A percentile compares a stretch with the other conserved stretches of the same genome.
These are phyloP conservation scores for Endogone sp. DNA, from an alignment of 192 early-diverging fungal genomes.

Conservation along the genomic window DNA sequence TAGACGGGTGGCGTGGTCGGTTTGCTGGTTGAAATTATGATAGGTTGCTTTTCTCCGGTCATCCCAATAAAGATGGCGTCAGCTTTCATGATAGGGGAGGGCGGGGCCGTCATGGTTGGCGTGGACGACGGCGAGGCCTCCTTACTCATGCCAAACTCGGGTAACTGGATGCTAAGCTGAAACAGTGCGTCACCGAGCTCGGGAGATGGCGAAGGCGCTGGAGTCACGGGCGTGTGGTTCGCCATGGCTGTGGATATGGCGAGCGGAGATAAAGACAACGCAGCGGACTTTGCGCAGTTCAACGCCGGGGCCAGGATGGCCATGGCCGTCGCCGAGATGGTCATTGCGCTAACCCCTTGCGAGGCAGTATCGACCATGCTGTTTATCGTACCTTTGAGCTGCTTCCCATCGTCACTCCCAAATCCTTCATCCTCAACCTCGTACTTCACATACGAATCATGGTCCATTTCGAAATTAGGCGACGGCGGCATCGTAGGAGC, in stretches of 20 bases:
- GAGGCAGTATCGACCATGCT: no score
- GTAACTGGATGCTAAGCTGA: no score
- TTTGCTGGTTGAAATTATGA: not conserved
- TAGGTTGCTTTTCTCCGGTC: not conserved
- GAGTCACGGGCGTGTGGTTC: slow-evolving; percentile 13
- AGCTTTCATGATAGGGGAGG: not conserved
- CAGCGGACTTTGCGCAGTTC: not conserved
- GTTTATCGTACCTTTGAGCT: no score
- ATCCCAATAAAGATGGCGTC: not conserved
- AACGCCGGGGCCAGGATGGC: not conserved
- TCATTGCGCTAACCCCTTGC: no score
- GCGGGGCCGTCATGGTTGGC: slow-evolving; percentile 17
- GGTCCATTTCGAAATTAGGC: no score
- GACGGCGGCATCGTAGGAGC: no score
- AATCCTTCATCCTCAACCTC: no score
- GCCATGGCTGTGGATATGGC: not conserved
- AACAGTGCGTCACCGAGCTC: no score
- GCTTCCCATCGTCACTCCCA: no score
- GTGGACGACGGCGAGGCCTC: no score
- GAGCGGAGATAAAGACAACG: not conserved
- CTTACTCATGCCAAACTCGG: no score
- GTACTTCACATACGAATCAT: no score
- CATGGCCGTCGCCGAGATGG: not conserved
- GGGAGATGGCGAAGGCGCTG: slow-evolving; percentile 18
- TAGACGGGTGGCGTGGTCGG: slow-evolving; percentile 38